A percentile compares a stretch with the other conserved stretches of the same genome.
These are phyloP conservation scores for Curvularia sp. DNA, from an alignment of 2,329 filamentous ascomycete genomes.

Conservation along the genomic window DNA sequence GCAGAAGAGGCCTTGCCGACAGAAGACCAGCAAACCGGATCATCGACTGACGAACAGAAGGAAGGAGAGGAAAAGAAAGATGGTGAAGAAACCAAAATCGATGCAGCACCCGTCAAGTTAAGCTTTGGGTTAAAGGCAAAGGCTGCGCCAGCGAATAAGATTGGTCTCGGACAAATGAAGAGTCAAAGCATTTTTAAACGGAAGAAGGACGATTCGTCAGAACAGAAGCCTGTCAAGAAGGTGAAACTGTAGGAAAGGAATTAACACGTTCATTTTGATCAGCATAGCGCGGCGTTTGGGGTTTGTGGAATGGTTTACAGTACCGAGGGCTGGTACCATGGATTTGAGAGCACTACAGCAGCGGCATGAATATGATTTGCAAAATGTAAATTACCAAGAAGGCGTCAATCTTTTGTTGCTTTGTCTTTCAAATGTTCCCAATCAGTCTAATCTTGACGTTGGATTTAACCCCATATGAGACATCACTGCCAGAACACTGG, in stretches of 20 bases:
- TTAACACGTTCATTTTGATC: neutral
- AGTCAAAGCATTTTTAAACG: constrained; percentile 50
- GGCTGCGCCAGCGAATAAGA: constrained; percentile 33
- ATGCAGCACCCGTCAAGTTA: constrained; percentile 36
- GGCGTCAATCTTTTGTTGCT: neutral
- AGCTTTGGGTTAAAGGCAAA: constrained; percentile 29
- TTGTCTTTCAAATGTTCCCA: neutral
- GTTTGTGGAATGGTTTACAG: neutral
- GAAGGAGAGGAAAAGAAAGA: constrained; percentile 77
- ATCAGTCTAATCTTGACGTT: neutral
- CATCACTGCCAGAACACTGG: too few species aligned
- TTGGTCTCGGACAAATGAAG: constrained; percentile 45
- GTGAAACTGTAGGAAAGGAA: constrained; percentile 35
- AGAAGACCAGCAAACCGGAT: constrained; percentile 51
- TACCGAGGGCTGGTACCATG: constrained; percentile 1
- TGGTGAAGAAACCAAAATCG: constrained; percentile 51
- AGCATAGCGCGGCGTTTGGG: constrained; percentile 36
- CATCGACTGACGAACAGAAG: constrained; percentile 80
- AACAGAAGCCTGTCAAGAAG: constrained; percentile 45
- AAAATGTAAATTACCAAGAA: neutral
- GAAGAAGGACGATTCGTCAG: constrained; percentile 36
- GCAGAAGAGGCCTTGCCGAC: constrained; percentile 38
- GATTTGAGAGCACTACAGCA: neutral
- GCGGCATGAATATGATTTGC: neutral
- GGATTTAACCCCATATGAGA: neutral